Percentiles rank a stretch among this genome's conserved stretches.
Evolutionary conservation across 2,329 filamentous ascomycete genomes (phyloP).

Genomic region (Penicillium digitatum): DNA sequence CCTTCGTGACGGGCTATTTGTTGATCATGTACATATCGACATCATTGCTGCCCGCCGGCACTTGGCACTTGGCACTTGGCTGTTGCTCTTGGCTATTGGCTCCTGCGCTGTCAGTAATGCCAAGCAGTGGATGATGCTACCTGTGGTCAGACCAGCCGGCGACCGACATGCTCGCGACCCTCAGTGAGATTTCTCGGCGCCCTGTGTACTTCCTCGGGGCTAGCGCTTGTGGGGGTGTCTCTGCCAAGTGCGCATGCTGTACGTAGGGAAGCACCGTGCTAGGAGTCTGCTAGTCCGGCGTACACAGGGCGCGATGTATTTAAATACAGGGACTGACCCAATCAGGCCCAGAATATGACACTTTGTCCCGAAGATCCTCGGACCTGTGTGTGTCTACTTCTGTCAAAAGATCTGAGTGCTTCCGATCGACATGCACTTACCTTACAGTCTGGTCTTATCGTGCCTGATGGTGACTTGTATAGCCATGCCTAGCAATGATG

Average conservation of each 20-base stretch:
- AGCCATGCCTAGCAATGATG: conserved; percentile 8
- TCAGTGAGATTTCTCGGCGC: conserved; percentile 1
- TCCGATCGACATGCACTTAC: conserved; percentile 13
- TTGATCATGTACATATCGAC: neutral
- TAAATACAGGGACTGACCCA: conserved; percentile 6
- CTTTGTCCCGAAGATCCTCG: neutral
- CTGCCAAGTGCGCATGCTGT: conserved; percentile 6
- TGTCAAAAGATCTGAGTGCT: neutral
- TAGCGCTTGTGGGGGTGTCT: conserved; percentile 10
- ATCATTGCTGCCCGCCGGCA: neutral
- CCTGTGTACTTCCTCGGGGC: conserved; percentile 15
- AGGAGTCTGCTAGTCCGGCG: neutral
- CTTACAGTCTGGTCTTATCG: conserved; percentile 9
- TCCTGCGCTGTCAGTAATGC: conserved; percentile 5
- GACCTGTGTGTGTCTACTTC: neutral
- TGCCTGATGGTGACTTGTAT: conserved; percentile 11
- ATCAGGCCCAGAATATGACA: neutral
- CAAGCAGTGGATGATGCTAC: conserved; percentile 10
- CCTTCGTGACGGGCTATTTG: neutral
- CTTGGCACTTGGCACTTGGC: neutral
- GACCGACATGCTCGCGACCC: neutral
- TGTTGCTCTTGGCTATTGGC: conserved; percentile 12
- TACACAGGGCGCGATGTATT: conserved; percentile 1
- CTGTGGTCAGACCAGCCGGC: conserved; percentile 5
- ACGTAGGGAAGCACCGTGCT: conserved; percentile 2